Evolutionary conservation across 1,284 basidiomycete species (phyloP), one percentile per base, ranked within the genome.

Genomic region (Pisolithus thermaeus): DNA sequence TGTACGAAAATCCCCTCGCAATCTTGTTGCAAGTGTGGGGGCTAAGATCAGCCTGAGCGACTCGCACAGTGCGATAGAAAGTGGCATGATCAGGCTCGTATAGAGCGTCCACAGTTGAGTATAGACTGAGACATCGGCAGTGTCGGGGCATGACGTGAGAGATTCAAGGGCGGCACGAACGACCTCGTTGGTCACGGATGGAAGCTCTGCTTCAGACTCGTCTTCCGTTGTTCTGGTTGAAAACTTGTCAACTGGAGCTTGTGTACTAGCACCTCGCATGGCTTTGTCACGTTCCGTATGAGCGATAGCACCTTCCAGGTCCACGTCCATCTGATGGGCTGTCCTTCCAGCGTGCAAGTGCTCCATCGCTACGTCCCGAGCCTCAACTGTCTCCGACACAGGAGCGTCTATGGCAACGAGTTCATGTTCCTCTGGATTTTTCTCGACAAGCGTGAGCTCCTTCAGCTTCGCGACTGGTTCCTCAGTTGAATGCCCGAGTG

Each of bases 1-100:
- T 0, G 92, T 97, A 43, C 96, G 90, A 71, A 97, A 99, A 73
- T 99, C 97, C 42, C 97, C 97, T 69, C 91, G 90, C 40, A 99
- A 79, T 25, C 97, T 84, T 9, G 96, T 97, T 2, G 97, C 94
- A 40, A 91, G 77, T 0, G 96, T 98, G 0, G 97, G 97, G 55
- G 95, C 94, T 23, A 99, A 80, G 63, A 99, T 97, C 47, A 99
- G 86, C 20, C 97, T 92, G 14, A 99, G 83, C 67, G 98, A 96
- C 71, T 99, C 97, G 65, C 94, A 97, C 16, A 97, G 81, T 1
- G 86, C 80, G 62, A 93, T 92, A 6, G 97, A 91, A 27, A 98
- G 81, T 58, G 97, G 88, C 49, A 91, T 86, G 0, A 96, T 99
- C 57, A 97, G 75, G 2, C 88, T 84, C 53, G 90, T 86, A 72